These are phyloP conservation scores for Cladosporium phlei DNA, from an alignment of 2,329 filamentous ascomycete species.

Conservation along the genomic window DNA sequence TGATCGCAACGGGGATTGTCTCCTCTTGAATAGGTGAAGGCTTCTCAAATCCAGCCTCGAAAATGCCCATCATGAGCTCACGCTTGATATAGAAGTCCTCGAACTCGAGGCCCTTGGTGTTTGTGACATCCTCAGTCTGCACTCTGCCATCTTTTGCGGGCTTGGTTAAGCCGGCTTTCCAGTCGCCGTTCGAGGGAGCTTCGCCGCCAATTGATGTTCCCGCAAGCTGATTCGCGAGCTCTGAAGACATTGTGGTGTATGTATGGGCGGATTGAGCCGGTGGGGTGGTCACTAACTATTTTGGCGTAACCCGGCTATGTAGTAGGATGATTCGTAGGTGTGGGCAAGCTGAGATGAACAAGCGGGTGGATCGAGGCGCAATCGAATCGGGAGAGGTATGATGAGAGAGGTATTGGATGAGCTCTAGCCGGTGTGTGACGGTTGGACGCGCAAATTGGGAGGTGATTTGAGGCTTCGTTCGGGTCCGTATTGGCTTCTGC, in stretches of 20 bases:
- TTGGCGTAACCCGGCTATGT: background rate
- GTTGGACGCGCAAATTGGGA: conserved; percentile 13
- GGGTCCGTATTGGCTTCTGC: conserved; percentile 5
- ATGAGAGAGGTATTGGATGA: conserved; percentile 1
- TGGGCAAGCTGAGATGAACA: background rate
- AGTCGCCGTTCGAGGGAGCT: conserved; percentile 44
- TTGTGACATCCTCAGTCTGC: conserved; percentile 95
- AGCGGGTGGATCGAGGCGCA: background rate
- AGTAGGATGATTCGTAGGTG: conserved; percentile 12
- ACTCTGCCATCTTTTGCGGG: conserved; percentile 70
- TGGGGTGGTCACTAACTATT: conserved; percentile 1
- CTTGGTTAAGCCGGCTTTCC: conserved; percentile 68
- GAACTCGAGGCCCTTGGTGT: conserved; percentile 95
- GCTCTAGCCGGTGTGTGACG: conserved; percentile 8
- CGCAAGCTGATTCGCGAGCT: conserved; percentile 54
- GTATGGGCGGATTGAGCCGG: conserved; percentile 4
- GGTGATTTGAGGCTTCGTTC: conserved; percentile 1
- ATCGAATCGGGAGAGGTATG: background rate
- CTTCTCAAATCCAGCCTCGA: conserved; percentile 97
- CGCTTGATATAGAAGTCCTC: conserved; percentile 95
- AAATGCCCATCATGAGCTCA: conserved; percentile 97
- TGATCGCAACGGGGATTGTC: conserved; percentile 92
- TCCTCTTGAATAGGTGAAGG: conserved; percentile 99
- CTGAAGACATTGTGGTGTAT: conserved; percentile 40
- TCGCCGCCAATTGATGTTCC: conserved; percentile 49